Evolutionary conservation across 2,329 filamentous ascomycete species (phyloP), one percentile per base, ranked within the genome.

Genomic region (Talaromyces pinophilus): DNA sequence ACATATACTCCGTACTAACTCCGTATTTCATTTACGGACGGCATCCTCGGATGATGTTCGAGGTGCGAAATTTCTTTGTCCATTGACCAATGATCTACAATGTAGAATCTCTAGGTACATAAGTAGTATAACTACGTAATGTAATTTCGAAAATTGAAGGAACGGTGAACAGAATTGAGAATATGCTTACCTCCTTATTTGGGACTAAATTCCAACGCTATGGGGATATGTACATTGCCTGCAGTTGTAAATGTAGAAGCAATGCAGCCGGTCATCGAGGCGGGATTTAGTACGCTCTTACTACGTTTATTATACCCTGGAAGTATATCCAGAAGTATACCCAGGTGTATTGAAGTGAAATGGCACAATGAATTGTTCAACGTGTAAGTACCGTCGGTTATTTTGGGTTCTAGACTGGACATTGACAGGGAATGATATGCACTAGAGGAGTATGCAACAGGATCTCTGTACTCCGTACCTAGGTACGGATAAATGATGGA

Each of bases 121-220:
- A 19, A 10, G 33, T 35, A 33, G 33, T 33, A 33, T 33, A 11
- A 33, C 30, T 33, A 33, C 6, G 30, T 33, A 11, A 3, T 35
- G 50, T 33, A n/a, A 55, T 33, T 33, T 33, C 50, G 50, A n/a
- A 55, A 8, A 2, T 40, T 19, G 19, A 38, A 57, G 52, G 19
- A 57, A 57, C 54, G 33, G 54, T 40, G 54, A 25, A 38, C 28
- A 22, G 54, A 38, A 22, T 57, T 7, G 30, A 57, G 54, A 38
- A 57, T 38, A 57, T 57, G 52, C 52, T 57, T 40, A 25, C 28
- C 52, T 57, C 40, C 54, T 15, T 38, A 50, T 38, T 61, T 10
- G 40, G 59, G 42, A 48, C 19, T 61, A 33, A 19, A 30, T 46
- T 15, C 42, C 59, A 40, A 40, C 30, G 19, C 30, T 50, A 62